Percentiles rank a stretch among this genome's conserved stretches.
phyloP scores from a whole-genome alignment of 805 yeast species.

The Scheffersomyces spartinae region DNA sequence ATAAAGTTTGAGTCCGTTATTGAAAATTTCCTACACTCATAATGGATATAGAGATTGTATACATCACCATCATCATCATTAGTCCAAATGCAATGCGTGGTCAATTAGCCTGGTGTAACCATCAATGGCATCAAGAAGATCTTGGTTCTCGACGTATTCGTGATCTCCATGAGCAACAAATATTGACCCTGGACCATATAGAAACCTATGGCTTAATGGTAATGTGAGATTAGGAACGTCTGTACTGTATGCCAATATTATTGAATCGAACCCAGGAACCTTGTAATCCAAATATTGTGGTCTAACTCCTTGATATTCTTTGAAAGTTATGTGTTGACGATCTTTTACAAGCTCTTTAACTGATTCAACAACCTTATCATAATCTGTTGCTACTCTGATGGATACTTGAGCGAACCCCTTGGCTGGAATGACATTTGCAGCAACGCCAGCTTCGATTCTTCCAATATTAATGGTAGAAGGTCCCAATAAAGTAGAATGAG shows the following conservation, averaged over 20 bases:
- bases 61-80: constrained; percentile 13
- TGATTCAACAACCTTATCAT: constrained; percentile 21
- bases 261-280: constrained; percentile 53
- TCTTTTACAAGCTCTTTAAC: constrained; percentile 23
- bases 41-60: constrained; percentile 35
- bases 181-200: constrained; percentile 61
- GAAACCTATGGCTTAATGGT: constrained; percentile 28
- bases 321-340: constrained; percentile 12
- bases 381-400: constrained; percentile 43
- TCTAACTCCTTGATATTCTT: constrained; percentile 10
- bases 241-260: constrained; percentile 39
- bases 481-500: constrained; percentile 43
- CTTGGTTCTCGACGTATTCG: constrained; percentile 38
- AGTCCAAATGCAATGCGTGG: constrained; percentile 6
- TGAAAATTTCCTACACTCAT: constrained; percentile 16
- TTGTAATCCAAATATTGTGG: constrained; percentile 43
- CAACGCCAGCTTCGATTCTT: constrained; percentile 46
- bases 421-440: constrained; percentile 57
- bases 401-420: constrained; percentile 36
- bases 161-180: constrained; percentile 48
- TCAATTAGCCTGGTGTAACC: constrained; percentile 38
- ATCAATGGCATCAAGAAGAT: constrained; percentile 36
- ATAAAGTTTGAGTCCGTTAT: constrained; percentile 38
- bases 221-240: constrained; percentile 18
- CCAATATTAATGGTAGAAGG: constrained; percentile 55